Conservation (phyloP, 768 basidiomycete species). For the Naganishia kalamii region DNA sequence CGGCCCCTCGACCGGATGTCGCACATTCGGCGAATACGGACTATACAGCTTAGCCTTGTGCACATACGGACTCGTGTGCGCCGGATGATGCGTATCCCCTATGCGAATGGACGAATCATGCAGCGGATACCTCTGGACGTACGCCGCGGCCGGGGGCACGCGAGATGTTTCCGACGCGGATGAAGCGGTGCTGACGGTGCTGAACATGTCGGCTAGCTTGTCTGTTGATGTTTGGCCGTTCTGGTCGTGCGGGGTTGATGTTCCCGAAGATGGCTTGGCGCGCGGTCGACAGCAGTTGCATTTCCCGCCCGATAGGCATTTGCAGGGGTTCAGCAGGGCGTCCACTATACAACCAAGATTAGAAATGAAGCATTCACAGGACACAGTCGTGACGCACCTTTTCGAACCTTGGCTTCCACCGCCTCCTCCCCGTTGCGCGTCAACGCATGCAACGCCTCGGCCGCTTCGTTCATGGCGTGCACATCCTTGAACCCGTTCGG, state of each 20-base stretch:
- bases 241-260: slow-evolving; percentile 13
- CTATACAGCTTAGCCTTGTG: slow-evolving; percentile 46
- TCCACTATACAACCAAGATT: slow-evolving; percentile 17
- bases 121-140: neutral
- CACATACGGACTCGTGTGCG: slow-evolving; percentile 41
- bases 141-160: neutral
- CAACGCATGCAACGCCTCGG: slow-evolving; percentile 33
- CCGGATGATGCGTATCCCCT: slow-evolving; percentile 34
- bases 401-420: slow-evolving; percentile 11
- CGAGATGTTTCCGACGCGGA: neutral
- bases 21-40: slow-evolving; percentile 40
- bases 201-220: slow-evolving; percentile 16
- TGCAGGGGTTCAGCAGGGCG: slow-evolving; percentile 44
- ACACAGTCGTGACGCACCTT: slow-evolving; percentile 26
- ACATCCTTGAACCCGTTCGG: slow-evolving; percentile 44
- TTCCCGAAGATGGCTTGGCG: slow-evolving; percentile 6
- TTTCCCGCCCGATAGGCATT: slow-evolving; percentile 40
- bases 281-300: slow-evolving; percentile 45
- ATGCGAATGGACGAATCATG: slow-evolving; percentile 7
- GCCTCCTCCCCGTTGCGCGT: neutral
- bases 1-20: neutral
- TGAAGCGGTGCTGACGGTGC: slow-evolving; percentile 9
- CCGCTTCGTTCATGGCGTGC: slow-evolving; percentile 41
- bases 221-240: slow-evolving; percentile 7
- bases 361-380: neutral